Base-by-base conservation (phyloP, 73 alveolate genomes). In the Paramecium tetraurelia region DNA sequence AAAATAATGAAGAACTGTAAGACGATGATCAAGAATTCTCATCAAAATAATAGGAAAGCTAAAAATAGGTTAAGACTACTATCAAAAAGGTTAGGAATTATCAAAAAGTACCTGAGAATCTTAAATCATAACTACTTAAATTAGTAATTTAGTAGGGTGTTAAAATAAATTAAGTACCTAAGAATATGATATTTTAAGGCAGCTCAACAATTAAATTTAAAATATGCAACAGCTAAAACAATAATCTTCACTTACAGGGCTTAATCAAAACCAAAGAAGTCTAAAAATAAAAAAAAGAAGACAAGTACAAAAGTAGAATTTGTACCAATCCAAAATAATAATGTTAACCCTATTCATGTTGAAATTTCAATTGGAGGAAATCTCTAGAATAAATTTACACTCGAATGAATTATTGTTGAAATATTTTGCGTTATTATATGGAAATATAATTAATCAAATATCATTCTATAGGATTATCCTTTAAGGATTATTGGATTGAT, bases 181-280 rank as follows among this genome's bases (percentile, higher is more conserved):
- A 2, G 44, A 2, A 16, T 22, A 35, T 3, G 0, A 1, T 5
- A 16, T 36, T 27, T 14, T 36, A 10, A 80, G 90, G 90, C 90
- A n/a, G 90, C 90, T 16, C 16, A 44, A 80, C 14, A 80, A 80
- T 48, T 80, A 22, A 46, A 80, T 48, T 80, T 80, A 11, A 80
- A 80, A 46, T 80, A 80, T 80, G 90, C 90, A n/a, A 80, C 90
- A 8, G 90, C 90, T 20, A 80, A 80, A 46, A 80, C 90, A 11
- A 80, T 80, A 21, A 76, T 80, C 12, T 80, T 80, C 16, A 80
- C 90, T 31, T 80, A 80, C 31, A 16, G 90, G 46, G 90, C 90
- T 1, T 44, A 80, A 41, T 27, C 46, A 14, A 80, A 80, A 46
- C 90, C 90, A 41, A 80, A 80, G 50, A 80, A 80, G 48, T 44